Base-by-base conservation (phyloP, 108 stramenopile species). In the Pseudonitzschia pungens region DNA sequence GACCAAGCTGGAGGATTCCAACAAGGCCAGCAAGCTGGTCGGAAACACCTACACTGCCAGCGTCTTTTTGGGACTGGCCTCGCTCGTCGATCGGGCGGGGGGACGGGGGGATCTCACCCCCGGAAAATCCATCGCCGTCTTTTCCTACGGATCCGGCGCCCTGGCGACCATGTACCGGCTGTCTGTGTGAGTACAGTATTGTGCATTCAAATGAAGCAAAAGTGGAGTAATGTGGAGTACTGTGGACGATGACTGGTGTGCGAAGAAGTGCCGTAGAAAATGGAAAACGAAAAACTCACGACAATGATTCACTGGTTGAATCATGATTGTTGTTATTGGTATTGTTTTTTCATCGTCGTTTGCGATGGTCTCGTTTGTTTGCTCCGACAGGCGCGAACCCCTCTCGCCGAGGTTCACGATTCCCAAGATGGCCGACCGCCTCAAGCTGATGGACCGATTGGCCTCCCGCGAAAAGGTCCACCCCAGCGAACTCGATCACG, bases 11-110 rank as follows among this genome's bases (percentile, higher is more conserved):
- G 60, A 58, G 0, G 90, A 90, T 78, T 78, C 90, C 65, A 95
- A 95, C 73, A 70, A 73, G 48, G 86, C 87, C 15, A 91, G 89
- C 48, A 86, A 87, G 69, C 50, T 89, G 44, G 88, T 99, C 29
- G 98, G 98, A 40, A 99, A 99, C 84, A 97, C 96, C 11, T 99
- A 99, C 88, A 94, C 98, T 0, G 98, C 97, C 0, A 87, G 91
- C 48, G 95, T 99, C 21, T 98, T 96, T 78, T 75, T 95, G 9
- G 96, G 96, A 42, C 71, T 99, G 52, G 85, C 88, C 9, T 92
- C 91, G 53, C 71, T 99, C 21, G 73, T 98, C 24, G 93, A 92
- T 71, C 81, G 84, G 28, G 91, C 71, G 4, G 93, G 90, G 33
- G 76, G 84, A 54, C 45, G 84, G 20, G 86, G 84, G 5, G 89